Evolutionary conservation across 1,139 yeast species (phyloP).

Genomic region (Yamadazyma dushanensis): DNA sequence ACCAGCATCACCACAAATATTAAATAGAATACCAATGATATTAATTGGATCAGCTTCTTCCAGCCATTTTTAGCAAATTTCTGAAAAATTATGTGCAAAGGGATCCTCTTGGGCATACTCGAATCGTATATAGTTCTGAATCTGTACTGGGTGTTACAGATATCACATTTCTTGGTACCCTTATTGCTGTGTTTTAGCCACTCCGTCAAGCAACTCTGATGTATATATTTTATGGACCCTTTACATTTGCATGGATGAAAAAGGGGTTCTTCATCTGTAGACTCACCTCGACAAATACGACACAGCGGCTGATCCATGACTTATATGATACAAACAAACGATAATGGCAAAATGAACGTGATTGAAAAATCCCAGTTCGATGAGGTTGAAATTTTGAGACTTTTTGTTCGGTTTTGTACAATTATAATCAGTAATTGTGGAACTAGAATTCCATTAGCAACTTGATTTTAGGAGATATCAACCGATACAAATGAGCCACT

Average conservation of each 20-base stretch:
- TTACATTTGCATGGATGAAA: conserved; percentile 92
- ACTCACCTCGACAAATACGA: conserved; percentile 93
- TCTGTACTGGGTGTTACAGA: conserved; percentile 76
- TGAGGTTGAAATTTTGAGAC: too few species aligned
- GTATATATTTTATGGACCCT: conserved; percentile 91
- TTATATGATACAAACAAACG: neutral
- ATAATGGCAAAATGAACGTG: too few species aligned
- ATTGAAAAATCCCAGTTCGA: too few species aligned
- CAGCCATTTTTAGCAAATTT: conserved; percentile 26
- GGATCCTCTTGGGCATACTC: conserved; percentile 67
- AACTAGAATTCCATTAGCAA: too few species aligned
- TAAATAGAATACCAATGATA: conserved; percentile 35
- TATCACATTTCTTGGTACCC: conserved; percentile 73
- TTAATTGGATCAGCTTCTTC: conserved; percentile 19
- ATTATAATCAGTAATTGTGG: too few species aligned
- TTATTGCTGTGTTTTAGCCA: conserved; percentile 76
- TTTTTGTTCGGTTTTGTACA: too few species aligned
- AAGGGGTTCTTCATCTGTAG: conserved; percentile 73
- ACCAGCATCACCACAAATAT: conserved; percentile 50
- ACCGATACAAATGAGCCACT: too few species aligned
- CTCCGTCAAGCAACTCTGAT: conserved; percentile 85
- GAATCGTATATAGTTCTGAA: conserved; percentile 73
- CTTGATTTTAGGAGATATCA: too few species aligned
- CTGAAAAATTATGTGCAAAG: conserved; percentile 45
- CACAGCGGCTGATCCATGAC: conserved; percentile 36